phyloP scores from a whole-genome alignment of 805 yeast species.

The Millerago galiae region DNA sequence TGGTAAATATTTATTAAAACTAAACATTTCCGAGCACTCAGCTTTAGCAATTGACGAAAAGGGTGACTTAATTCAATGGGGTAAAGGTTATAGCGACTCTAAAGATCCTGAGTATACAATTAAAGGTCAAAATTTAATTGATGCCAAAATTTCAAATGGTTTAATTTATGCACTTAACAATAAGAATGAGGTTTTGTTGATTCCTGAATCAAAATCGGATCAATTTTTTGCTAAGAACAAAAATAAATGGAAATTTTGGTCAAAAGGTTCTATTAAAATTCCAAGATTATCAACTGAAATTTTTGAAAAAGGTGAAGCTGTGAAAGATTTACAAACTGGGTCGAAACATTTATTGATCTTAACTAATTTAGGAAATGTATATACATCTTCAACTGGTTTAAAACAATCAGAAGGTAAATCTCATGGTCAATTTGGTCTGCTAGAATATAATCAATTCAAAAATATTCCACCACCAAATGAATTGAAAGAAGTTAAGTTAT shows the following conservation, averaged over 20 bases:
- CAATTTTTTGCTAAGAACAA: slow-evolving; percentile 6
- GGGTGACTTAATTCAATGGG: slow-evolving; percentile 77
- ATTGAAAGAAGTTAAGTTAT: slow-evolving; percentile 48
- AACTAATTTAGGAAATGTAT: slow-evolving; percentile 54
- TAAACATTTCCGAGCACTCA: slow-evolving; percentile 41
- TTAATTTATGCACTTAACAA: slow-evolving; percentile 40
- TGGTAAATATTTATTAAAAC: slow-evolving; percentile 47
- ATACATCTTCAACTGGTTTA: slow-evolving; percentile 53
- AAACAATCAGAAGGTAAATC: slow-evolving; percentile 26
- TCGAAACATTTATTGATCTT: slow-evolving; percentile 60
- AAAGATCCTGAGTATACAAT: slow-evolving; percentile 31
- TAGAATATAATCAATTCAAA: slow-evolving; percentile 61
- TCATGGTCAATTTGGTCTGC: slow-evolving; percentile 83
- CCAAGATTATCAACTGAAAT: slow-evolving; percentile 3
- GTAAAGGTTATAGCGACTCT: slow-evolving; percentile 31
- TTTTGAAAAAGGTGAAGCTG: slow-evolving; percentile 39
- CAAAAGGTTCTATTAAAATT: neutral
- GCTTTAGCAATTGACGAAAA: slow-evolving; percentile 51
- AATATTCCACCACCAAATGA: slow-evolving; percentile 41
- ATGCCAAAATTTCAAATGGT: slow-evolving; percentile 48
- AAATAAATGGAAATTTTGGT: slow-evolving; percentile 7
- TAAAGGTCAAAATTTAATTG: slow-evolving; percentile 38
- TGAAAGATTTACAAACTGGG: slow-evolving; percentile 52
- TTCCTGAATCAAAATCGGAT: slow-evolving; percentile 23
- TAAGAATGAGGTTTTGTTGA: slow-evolving; percentile 28